These are phyloP conservation scores for Hypoxylon sp. DNA, from an alignment of 2,329 filamentous ascomycete species.

Conservation along the genomic window DNA sequence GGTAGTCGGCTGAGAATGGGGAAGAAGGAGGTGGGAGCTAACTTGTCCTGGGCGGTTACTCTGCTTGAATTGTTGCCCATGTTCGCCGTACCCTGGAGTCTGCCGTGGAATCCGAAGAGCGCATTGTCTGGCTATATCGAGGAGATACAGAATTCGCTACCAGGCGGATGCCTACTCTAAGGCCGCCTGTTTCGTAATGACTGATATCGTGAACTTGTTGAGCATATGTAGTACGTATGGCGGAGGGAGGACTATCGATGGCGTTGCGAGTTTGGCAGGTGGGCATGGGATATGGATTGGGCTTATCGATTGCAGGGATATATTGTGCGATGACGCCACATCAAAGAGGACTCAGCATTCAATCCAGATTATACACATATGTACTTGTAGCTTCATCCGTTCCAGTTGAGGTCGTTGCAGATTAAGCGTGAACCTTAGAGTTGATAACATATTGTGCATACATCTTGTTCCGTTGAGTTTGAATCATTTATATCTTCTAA, in stretches of 20 bases:
- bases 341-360: conserved; percentile 2
- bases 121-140: conserved; percentile 45
- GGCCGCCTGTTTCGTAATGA: conserved; percentile 29
- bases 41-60: conserved; percentile 84
- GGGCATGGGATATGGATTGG: conserved; percentile 22
- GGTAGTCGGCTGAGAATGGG: conserved; percentile 21
- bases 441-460: background rate
- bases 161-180: conserved; percentile 16
- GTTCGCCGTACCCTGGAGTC: conserved; percentile 51
- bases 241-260: conserved; percentile 7
- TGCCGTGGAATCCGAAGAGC: conserved; percentile 47
- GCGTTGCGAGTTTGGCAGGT: conserved; percentile 31
- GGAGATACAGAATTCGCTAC: conserved; percentile 9
- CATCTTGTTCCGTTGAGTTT: no score
- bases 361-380: background rate
- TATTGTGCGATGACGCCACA: conserved; percentile 26
- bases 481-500: no score
- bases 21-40: conserved; percentile 10
- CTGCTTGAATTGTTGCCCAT: conserved; percentile 72
- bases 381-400: background rate
- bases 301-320: conserved; percentile 38
- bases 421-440: background rate
- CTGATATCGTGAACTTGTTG: conserved; percentile 20
- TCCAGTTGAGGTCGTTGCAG: background rate
- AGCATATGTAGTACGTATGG: conserved; percentile 18